Base-by-base conservation (phyloP, 805 yeast species). In the Myxozyma vanderwaltii region DNA sequence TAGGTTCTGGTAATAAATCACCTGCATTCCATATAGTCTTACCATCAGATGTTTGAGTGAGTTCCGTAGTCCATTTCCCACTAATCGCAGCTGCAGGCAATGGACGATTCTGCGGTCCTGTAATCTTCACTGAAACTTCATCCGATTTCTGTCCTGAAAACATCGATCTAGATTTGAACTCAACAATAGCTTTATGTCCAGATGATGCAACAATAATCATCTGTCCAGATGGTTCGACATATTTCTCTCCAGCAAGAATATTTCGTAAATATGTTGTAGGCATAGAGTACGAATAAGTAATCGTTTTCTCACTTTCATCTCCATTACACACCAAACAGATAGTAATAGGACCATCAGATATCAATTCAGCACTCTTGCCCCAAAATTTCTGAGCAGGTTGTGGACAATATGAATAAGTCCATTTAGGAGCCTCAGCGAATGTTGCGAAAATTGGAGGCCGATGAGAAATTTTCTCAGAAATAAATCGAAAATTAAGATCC, bases 191-290 rank as follows among this genome's bases (percentile, higher is more conserved):
- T 62, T 78, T 82, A 41, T 80, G 77, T 0, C 95, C 95, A n/a
- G 76, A 76, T 1, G 89, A 82, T 21, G 66, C 55, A 1, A 91
- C 82, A 1, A 94, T 78, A 0, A 86, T 82, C 61, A 89, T 78
- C 2, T 84, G 73, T 17, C 89, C 85, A 1, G 81, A 77, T 0
- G 99, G 99, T 70, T 94, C 99, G 13, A 89, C 79, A 72, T 91
- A 94, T 71, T 90, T 88, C 68, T 94, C 99, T 26, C 99, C 98
- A 1, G 97, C 96, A 68, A 94, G 84, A 48, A 94, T 79, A 70
- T 92, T 92, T 68, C 92, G 86, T 67, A 94, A 75, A 67, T 89
- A 79, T 0, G 95, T 85, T 0, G 88, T 84, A 6, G 99, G 97
- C 64, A 86, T 91, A 21, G 77, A 71, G 92, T 96, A 94, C 62